Evolutionary conservation across 2,329 filamentous ascomycete genomes (phyloP).

Genomic region (Sclerotinia spermophila): DNA sequence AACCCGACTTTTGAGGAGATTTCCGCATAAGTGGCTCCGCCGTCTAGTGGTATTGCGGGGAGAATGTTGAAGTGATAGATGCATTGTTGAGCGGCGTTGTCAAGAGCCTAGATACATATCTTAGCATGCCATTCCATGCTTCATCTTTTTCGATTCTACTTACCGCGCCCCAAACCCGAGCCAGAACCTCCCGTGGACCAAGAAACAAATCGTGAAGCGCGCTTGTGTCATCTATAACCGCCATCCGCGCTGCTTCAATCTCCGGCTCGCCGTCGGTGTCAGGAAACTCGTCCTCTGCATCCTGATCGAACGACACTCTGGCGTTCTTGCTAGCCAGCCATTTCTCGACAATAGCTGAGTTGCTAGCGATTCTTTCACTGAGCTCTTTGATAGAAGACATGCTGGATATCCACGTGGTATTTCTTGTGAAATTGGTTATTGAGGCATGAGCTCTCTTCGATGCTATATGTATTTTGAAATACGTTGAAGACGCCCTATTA

Average conservation of each 20-base stretch:
- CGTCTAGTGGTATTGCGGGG: conserved; percentile 7
- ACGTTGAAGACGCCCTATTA: neutral
- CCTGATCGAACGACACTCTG: neutral
- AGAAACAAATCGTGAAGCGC: conserved; percentile 2
- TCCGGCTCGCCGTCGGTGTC: neutral
- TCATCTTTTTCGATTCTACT: neutral
- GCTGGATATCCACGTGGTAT: neutral
- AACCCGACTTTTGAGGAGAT: conserved; percentile 1
- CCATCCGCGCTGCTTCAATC: neutral
- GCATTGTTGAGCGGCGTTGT: conserved; percentile 1
- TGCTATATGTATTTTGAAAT: neutral
- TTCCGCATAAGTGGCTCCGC: conserved; percentile 1
- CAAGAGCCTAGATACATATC: neutral
- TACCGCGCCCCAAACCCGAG: conserved; percentile 4
- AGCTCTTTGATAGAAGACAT: conserved; percentile 12
- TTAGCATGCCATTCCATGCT: neutral
- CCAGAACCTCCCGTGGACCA: conserved; percentile 7
- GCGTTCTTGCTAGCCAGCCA: conserved; percentile 2
- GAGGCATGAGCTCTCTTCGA: neutral
- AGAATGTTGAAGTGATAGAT: conserved; percentile 14
- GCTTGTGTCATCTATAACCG: neutral
- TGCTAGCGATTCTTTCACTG: conserved; percentile 6
- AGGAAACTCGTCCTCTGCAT: neutral
- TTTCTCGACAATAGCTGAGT: neutral
- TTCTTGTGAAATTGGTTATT: neutral